phyloP scores from a whole-genome alignment of 495 filamentous ascomycete genomes.

The Clavariopsis aquatica region DNA sequence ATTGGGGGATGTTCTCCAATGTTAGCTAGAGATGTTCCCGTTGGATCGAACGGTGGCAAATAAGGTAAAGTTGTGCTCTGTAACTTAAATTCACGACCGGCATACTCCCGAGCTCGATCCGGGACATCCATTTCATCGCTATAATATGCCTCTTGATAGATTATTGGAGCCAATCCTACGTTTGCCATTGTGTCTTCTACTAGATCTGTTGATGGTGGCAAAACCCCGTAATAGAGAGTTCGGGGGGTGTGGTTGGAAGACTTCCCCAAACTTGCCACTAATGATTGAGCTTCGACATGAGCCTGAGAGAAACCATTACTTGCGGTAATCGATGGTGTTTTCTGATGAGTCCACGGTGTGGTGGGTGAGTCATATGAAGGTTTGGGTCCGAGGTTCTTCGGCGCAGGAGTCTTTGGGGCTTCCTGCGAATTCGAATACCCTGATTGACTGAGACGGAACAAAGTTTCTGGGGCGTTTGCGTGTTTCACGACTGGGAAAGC shows the following conservation, averaged over 20 bases:
- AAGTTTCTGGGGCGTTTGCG: slow-evolving; percentile 64
- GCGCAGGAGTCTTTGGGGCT: slow-evolving; percentile 28
- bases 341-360: slow-evolving; percentile 38
- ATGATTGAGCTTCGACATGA: slow-evolving; percentile 20
- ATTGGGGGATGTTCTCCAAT: slow-evolving; percentile 54
- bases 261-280: slow-evolving; percentile 6
- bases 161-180: slow-evolving; percentile 52
- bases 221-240: slow-evolving; percentile 40
- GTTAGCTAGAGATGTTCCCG: slow-evolving; percentile 57
- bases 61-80: slow-evolving; percentile 72
- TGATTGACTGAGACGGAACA: slow-evolving; percentile 68
- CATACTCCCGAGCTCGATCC: slow-evolving; percentile 76
- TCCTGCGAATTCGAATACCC: slow-evolving; percentile 49
- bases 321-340: slow-evolving; percentile 11
- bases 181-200: slow-evolving; percentile 42
- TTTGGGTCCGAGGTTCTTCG: slow-evolving; percentile 8
- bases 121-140: slow-evolving; percentile 87
- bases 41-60: slow-evolving; percentile 76
- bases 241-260: not conserved
- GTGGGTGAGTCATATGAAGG: slow-evolving; percentile 10
- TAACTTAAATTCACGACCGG: slow-evolving; percentile 80
- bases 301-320: slow-evolving; percentile 12
- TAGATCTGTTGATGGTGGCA: slow-evolving; percentile 42
- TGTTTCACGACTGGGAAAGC: slow-evolving; percentile 80
- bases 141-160: slow-evolving; percentile 88